Evolutionary conservation across 1,284 basidiomycete genomes (phyloP), one percentile per base, ranked within the genome.

Genomic region (Ceratobasidium sp.): DNA sequence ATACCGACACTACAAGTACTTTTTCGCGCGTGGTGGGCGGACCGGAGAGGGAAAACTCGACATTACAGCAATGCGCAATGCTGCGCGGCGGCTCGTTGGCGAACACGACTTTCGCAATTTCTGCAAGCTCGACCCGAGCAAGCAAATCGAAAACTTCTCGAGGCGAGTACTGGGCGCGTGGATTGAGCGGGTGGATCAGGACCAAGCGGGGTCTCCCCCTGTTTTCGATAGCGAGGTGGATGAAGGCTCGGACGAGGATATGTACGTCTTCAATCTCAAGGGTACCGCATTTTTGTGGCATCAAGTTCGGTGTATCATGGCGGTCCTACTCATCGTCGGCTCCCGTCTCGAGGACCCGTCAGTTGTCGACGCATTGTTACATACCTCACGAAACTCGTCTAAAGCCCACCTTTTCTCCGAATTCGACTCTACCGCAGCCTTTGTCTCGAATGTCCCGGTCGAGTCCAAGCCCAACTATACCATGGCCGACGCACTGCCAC

Each of bases 21-120:
- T 98, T 78, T 99, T 98, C 82, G 69, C 64, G 25, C 76, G 75
- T 13, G 72, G 70, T 3, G 71, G 69, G 47, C 76, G 83, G 17
- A 80, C 81, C 13, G 42, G 29, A 5, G 29, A 17, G 34, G 42
- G 27, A 20, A 29, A 17, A 32, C 86, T 97, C 67, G 86, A 95
- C 77, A 78, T 96, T 34, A 75, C 79, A 0, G 84, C 83, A 34
- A 99, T 99, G 96, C 83, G 84, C 70, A 82, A 86, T 43, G 96
- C 88, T 0, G 93, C 94, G 0, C 72, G 80, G 0, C 80, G 85
- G 0, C 82, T 99, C 35, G 77, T 95, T 12, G 97, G 96, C 49
- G 89, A 93, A 73, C 94, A 98, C 80, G 97, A 99, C 80, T 98
- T 98, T 77, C 86, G 96, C 5, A 98, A 99, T 77, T 83, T 98